phyloP scores from a whole-genome alignment of 78 protist genomes.

The Protostelium mycophagum region DNA sequence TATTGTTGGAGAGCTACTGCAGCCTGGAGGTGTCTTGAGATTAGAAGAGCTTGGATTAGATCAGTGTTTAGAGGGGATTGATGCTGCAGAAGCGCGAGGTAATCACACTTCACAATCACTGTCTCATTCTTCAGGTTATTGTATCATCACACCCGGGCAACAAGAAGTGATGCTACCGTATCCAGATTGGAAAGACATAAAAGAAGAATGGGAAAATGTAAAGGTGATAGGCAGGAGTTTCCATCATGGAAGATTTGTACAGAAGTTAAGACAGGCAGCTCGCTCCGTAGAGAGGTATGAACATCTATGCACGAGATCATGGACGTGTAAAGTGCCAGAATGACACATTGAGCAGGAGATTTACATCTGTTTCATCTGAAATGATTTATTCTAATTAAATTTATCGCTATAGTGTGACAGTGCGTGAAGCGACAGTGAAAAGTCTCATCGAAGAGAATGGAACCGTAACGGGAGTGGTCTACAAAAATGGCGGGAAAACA shows the following conservation, averaged over 20 bases:
- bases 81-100: slow-evolving; percentile 40
- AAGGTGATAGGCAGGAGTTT: slow-evolving; percentile 68
- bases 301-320: too few species aligned
- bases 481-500: not conserved
- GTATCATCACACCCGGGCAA: too few species aligned
- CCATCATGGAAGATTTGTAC: slow-evolving; percentile 77
- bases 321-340: too few species aligned
- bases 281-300: slow-evolving; percentile 20
- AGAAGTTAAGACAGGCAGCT: slow-evolving; percentile 56
- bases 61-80: slow-evolving; percentile 68
- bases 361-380: not conserved
- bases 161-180: too few species aligned
- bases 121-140: too few species aligned
- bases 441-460: slow-evolving; percentile 38
- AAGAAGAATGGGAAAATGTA: too few species aligned
- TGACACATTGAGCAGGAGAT: not conserved
- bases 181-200: too few species aligned
- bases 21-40: slow-evolving; percentile 78
- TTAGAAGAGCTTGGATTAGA: slow-evolving; percentile 63
- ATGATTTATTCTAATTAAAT: not conserved
- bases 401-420: slow-evolving; percentile 29
- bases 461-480: slow-evolving; percentile 25
- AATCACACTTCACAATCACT: too few species aligned
- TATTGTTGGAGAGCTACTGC: slow-evolving; percentile 84
- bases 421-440: slow-evolving; percentile 58